phyloP scores from a whole-genome alignment of 2,329 filamentous ascomycete species.

The Botryotinia calthae region DNA sequence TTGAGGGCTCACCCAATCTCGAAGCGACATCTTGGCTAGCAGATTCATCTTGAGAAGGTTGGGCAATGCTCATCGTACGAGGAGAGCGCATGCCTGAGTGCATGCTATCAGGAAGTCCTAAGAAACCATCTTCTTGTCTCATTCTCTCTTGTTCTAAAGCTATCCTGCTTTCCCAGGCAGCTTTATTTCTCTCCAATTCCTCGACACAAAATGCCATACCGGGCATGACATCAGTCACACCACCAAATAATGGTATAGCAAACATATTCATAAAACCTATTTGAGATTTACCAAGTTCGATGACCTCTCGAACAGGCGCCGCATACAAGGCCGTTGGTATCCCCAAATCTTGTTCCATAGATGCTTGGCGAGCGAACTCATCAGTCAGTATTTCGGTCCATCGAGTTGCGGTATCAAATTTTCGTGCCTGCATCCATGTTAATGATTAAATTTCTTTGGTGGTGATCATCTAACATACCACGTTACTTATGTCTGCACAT shows the following conservation, averaged over 20 bases:
- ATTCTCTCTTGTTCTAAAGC: conserved; percentile 53
- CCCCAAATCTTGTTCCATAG: conserved; percentile 84
- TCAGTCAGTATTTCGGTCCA: conserved; percentile 96
- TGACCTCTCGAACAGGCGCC: conserved; percentile 75
- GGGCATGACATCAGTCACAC: conserved; percentile 81
- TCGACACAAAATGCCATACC: conserved; percentile 79
- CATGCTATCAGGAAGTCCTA: conserved; percentile 37
- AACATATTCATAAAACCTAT: conserved; percentile 97
- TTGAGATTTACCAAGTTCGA: conserved; percentile 82
- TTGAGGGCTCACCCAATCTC: conserved; percentile 22
- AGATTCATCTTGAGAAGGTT: conserved; percentile 25
- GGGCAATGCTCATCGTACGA: conserved; percentile 36
- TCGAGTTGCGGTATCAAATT: conserved; percentile 74
- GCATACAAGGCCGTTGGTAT: conserved; percentile 87
- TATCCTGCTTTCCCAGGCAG: conserved; percentile 68
- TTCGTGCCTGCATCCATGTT: conserved; percentile 63
- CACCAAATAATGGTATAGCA: conserved; percentile 86
- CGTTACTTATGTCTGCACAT: conserved; percentile 97
- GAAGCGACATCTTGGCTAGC: conserved; percentile 27
- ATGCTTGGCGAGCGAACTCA: conserved; percentile 88
- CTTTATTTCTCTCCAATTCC: conserved; percentile 75
- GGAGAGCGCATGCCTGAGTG: conserved; percentile 36
- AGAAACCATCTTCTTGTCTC: conserved; percentile 39
- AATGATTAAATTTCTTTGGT: conserved; percentile 26
- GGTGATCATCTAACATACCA: conserved; percentile 57